These are phyloP conservation scores for Penicillium sumatraense DNA, from an alignment of 2,329 filamentous ascomycete species.

Conservation along the genomic window DNA sequence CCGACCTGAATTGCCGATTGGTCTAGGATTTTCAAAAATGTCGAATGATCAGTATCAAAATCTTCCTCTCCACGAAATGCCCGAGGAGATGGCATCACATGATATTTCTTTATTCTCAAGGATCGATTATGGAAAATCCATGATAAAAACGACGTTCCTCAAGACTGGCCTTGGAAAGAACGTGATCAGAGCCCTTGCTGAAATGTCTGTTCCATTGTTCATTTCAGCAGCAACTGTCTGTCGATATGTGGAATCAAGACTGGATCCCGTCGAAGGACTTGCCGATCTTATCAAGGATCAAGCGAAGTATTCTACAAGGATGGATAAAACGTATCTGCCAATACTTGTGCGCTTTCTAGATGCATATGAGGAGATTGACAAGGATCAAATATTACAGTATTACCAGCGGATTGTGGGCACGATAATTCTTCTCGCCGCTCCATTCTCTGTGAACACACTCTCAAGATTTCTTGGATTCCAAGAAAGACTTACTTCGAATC, in stretches of 20 bases:
- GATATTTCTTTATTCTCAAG: not conserved
- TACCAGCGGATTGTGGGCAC: not conserved
- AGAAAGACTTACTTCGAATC: not conserved
- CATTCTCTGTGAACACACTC: not conserved
- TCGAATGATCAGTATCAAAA: not conserved
- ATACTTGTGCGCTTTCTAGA: not conserved
- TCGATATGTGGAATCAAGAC: conserved; percentile 7
- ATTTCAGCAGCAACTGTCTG: conserved; percentile 20
- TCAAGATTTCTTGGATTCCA: not conserved
- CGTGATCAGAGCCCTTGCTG: conserved; percentile 2
- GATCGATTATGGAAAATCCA: not conserved
- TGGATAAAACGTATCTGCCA: not conserved
- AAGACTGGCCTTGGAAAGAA: not conserved
- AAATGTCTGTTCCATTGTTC: conserved; percentile 13
- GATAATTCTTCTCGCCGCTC: not conserved
- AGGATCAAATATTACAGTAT: not conserved
- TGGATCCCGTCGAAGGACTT: not conserved
- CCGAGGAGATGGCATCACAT: not conserved
- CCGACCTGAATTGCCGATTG: not conserved
- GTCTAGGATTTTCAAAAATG: not conserved
- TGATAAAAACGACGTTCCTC: not conserved
- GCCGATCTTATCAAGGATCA: not conserved
- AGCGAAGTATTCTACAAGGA: not conserved
- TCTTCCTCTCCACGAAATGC: not conserved
- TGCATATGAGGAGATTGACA: not conserved